Evolutionary conservation across 345 rosid species (phyloP), one percentile per base, ranked within the genome.

Genomic region (Populus simonii): DNA sequence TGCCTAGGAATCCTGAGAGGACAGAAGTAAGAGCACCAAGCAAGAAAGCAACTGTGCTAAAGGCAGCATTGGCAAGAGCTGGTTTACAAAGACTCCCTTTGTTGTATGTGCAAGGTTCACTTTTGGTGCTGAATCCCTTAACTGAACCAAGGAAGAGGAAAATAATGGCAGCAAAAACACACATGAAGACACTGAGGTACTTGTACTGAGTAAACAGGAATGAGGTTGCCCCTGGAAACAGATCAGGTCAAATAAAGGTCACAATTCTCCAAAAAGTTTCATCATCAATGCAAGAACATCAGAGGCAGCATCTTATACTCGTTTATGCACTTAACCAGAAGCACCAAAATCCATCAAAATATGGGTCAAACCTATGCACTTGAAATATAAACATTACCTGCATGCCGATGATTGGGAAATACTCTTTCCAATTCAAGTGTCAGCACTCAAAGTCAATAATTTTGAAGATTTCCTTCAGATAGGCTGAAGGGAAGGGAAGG

Each of bases 61-160:
- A 89, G 68, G 78, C 6, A 1, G 92, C 89, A 80, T 87, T 89
- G 39, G 88, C 94, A 73, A 91, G 82, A 65, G 94, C 92, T 31
- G 88, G 92, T 74, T 89, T 91, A 71, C 92, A 89, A 9, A 85
- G 67, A 53, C 80, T 89, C 53, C 90, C 90, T 47, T 82, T 66
- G 76, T 80, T 89, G 85, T 88, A 86, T 6, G 88, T 84, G 88
- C 94, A 91, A 23, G 91, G 88, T 69, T 91, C 89, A 23, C 84
- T 76, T 71, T 88, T 47, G 76, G 88, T 91, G 86, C 92, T 91
- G 88, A 91, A 91, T 13, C 91, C 90, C 78, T 86, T 86, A 36
- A 89, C 92, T 1, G 90, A 91, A 66, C 94, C 92, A 16, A 89
- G 91, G 87, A 91, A 91, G 80, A 91, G 81, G 86, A 91, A 91